Conservation (phyloP, 169 alveolate genomes). For the Toxoplasma gondii region DNA sequence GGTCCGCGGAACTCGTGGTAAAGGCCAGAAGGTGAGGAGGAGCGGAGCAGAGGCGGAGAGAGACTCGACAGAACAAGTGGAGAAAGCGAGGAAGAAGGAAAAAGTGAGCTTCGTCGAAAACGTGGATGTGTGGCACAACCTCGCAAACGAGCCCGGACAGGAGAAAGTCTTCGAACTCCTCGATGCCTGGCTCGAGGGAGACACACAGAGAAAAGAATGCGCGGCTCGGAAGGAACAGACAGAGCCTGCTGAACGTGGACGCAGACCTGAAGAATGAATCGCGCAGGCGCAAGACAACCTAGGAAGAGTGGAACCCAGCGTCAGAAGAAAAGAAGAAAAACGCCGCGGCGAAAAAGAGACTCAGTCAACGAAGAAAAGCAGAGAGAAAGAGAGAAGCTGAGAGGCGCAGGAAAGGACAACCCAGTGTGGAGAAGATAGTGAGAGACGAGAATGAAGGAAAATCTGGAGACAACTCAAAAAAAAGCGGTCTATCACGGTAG, state of each 20-base stretch:
- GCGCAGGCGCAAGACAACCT: background rate
- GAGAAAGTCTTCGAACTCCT: background rate
- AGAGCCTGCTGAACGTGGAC: background rate
- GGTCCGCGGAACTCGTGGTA: background rate
- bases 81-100: background rate
- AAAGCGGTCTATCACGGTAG: no score
- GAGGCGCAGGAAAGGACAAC: background rate
- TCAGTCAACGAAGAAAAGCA: background rate
- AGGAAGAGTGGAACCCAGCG: background rate
- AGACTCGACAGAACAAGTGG: background rate
- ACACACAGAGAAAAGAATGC: background rate
- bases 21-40: background rate
- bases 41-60: background rate
- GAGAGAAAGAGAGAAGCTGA: background rate
- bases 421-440: background rate
- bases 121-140: constrained; percentile 48
- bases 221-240: background rate
- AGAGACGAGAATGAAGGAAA: background rate
- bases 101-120: background rate
- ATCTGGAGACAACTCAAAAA: background rate
- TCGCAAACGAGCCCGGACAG: constrained; percentile 47
- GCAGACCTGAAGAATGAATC: background rate
- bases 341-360: background rate
- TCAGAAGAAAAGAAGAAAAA: background rate
- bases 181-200: background rate